Base-by-base conservation (phyloP, 148 eudicot species). In the Cornus kousa region DNA sequence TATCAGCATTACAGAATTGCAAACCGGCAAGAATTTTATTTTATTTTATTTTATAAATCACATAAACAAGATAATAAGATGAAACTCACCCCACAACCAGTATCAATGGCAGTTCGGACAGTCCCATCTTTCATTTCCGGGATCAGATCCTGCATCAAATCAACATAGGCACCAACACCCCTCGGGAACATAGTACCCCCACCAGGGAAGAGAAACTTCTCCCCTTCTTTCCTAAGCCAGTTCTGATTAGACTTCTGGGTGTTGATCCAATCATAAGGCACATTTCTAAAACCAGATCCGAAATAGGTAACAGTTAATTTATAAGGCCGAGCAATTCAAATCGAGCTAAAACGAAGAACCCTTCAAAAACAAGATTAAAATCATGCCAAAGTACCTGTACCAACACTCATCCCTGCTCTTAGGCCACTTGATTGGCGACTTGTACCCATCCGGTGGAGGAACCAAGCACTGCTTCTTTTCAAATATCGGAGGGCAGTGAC, bases 371-470 rank as follows among this genome's bases (percentile, higher is more conserved):
- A 62, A 62, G 66, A 20, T 62, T 20, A 62, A 19, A 7, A 46
- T 9, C 40, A 9, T 31, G 31, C 28, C 28, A 57, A 28, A 37
- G 77, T 90, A 93, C 99, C 99, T 91, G 89, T 96, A 96, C 99
- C 99, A 96, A 87, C 95, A 91, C 83, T 96, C 90, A 23, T 84
- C 84, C 79, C 85, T 90, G 91, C 99, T 96, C 88, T 92, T 92
- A 22, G 99, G 99, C 99, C 99, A 96, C 88, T 84, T 91, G 66
- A 96, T 94, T 37, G 99, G 97, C 32, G 74, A 0, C 85, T 93
- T 92, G 73, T 96, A 96, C 43, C 99, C 99, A 85, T 94, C 89
- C 16, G 99, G 99, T 20, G 99, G 98, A 24, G 99, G 99, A 83
- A 96, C 84, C 84, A 96, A 86, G 81, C 99, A 96, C 68, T 90